phyloP scores from a whole-genome alignment of 768 basidiomycete species.

The Lactarius vividus region DNA sequence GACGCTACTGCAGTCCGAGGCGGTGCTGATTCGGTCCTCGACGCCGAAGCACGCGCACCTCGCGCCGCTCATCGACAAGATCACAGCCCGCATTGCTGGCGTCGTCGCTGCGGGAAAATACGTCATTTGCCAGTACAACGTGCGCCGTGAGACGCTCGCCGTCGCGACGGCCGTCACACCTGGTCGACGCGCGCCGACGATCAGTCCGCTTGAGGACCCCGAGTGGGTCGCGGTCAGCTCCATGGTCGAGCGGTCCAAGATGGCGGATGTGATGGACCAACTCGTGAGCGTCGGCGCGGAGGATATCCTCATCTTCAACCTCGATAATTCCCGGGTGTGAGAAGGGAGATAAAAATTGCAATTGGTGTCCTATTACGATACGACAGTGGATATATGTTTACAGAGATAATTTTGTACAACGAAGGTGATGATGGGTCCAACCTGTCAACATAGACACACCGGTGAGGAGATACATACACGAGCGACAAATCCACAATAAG shows the following conservation, averaged over 20 bases:
- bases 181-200: constrained; percentile 84
- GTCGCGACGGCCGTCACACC: constrained; percentile 75
- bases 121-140: constrained; percentile 90
- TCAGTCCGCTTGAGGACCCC: constrained; percentile 77
- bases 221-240: constrained; percentile 90
- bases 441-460: neutral
- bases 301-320: constrained; percentile 84
- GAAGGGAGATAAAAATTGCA: neutral
- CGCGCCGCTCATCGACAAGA: constrained; percentile 65
- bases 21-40: constrained; percentile 86
- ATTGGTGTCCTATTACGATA: constrained; percentile 3
- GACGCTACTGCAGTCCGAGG: constrained; percentile 82
- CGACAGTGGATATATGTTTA: constrained; percentile 6
- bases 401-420: constrained; percentile 10
- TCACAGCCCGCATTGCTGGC: constrained; percentile 87
- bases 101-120: constrained; percentile 86
- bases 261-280: constrained; percentile 86
- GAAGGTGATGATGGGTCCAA: neutral
- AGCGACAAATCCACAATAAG: neutral
- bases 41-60: constrained; percentile 60
- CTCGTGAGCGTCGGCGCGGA: constrained; percentile 81
- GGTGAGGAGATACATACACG: constrained; percentile 11
- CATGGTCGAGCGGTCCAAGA: constrained; percentile 84
- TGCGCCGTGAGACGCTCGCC: constrained; percentile 60
- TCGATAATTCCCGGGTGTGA: constrained; percentile 92